A percentile compares a stretch with the other conserved stretches of the same genome.
Conservation (phyloP, 2,329 filamentous ascomycete genomes). For the Rasamsonia emersonii region DNA sequence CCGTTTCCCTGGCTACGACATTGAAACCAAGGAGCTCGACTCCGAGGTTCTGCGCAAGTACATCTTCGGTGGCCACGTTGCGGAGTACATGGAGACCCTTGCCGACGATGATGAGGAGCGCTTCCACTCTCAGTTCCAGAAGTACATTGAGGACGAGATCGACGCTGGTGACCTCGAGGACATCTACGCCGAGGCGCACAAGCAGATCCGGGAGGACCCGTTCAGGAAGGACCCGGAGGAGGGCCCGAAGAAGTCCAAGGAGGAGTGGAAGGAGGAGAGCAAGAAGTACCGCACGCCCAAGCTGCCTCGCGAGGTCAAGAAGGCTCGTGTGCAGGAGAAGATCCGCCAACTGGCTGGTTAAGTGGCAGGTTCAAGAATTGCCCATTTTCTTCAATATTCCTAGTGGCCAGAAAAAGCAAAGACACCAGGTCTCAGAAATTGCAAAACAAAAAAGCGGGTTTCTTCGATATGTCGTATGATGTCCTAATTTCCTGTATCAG, state of each 20-base stretch:
- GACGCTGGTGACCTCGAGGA: slow-evolving; percentile 97
- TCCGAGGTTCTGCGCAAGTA: slow-evolving; percentile 96
- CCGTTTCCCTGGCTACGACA: slow-evolving; percentile 98
- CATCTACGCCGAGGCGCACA: slow-evolving; percentile 88
- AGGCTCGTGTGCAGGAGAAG: slow-evolving; percentile 76
- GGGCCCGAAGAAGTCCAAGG: slow-evolving; percentile 89
- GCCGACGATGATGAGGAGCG: slow-evolving; percentile 99
- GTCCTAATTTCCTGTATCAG: too few relatives aligned
- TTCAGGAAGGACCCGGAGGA: slow-evolving; percentile 79
- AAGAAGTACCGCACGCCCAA: slow-evolving; percentile 76
- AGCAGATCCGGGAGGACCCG: slow-evolving; percentile 93
- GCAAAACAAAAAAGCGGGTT: too few relatives aligned
- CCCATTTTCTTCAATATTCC: too few relatives aligned
- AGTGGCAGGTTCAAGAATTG: slow-evolving; percentile 19
- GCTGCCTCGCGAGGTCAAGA: slow-evolving; percentile 75
- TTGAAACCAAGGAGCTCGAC: slow-evolving; percentile 96
- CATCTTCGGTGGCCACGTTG: slow-evolving; percentile 97
- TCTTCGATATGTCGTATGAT: too few relatives aligned
- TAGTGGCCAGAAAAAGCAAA: too few relatives aligned
- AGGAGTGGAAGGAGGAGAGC: slow-evolving; percentile 91
- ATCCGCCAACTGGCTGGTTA: slow-evolving; percentile 65
- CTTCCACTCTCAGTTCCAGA: slow-evolving; percentile 95
- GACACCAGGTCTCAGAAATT: too few relatives aligned
- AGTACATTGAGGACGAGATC: slow-evolving; percentile 94
- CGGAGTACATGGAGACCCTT: slow-evolving; percentile 99